A percentile compares a stretch with the other conserved stretches of the same genome.
Evolutionary conservation across 345 rosid species (phyloP).

Genomic region (Abelmoschus esculentus): DNA sequence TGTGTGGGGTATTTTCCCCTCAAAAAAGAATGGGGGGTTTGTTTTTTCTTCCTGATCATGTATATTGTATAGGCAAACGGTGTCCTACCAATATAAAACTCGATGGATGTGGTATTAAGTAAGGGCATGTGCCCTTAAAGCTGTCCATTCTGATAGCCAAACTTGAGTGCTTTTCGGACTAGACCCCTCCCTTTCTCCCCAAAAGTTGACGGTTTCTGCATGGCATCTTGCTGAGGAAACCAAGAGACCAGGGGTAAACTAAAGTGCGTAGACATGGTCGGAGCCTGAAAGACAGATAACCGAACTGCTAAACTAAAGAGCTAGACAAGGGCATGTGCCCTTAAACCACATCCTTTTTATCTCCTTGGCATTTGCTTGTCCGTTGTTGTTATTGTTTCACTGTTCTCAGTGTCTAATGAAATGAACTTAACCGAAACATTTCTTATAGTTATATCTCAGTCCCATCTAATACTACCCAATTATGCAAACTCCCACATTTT

Average conservation of each 20-base stretch:
- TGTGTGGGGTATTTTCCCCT: background rate
- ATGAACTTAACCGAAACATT: background rate
- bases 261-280: background rate
- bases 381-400: background rate
- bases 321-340: too few species aligned
- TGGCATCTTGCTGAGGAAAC: constrained; percentile 3
- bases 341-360: background rate
- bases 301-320: background rate
- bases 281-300: constrained; percentile 7
- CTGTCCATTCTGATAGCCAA: background rate
- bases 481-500: background rate
- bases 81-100: constrained; percentile 9
- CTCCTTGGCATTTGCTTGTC: background rate
- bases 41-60: background rate
- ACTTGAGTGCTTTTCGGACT: too few species aligned
- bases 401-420: background rate
- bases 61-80: background rate
- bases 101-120: background rate
- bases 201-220: background rate
- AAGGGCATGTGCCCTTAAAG: constrained; percentile 10
- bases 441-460: background rate
- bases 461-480: constrained; percentile 5
- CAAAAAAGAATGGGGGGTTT: background rate
- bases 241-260: background rate
- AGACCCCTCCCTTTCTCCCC: background rate